phyloP scores from a whole-genome alignment of 495 filamentous ascomycete species.

The Hypoxylon cercidicola region DNA sequence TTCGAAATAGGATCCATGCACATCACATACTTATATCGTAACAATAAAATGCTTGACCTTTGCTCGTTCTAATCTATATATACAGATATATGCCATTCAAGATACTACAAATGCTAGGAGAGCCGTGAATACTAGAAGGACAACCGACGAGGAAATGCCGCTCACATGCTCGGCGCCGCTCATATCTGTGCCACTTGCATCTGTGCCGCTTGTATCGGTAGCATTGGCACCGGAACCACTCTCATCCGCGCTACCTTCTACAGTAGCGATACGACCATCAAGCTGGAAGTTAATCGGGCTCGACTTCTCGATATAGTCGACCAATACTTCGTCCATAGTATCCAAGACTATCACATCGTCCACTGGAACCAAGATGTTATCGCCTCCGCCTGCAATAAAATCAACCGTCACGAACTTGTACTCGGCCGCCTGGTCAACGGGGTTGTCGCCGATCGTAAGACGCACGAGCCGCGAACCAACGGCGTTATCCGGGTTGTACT shows the following conservation, averaged over 20 bases:
- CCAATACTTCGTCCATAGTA: constrained; percentile 63
- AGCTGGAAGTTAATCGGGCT: constrained; percentile 60
- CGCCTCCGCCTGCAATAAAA: constrained; percentile 65
- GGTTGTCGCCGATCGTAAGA: constrained; percentile 52
- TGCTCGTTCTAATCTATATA: background rate
- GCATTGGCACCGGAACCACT: background rate
- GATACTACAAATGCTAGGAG: constrained; percentile 6
- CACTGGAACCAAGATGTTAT: constrained; percentile 59
- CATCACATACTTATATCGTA: no score
- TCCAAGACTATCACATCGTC: constrained; percentile 55
- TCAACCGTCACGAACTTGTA: constrained; percentile 66
- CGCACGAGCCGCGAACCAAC: constrained; percentile 52
- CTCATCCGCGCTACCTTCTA: constrained; percentile 31
- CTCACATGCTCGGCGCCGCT: constrained; percentile 8
- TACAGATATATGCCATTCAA: background rate
- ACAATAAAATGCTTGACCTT: no score
- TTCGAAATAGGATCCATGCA: no score
- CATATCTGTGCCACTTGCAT: background rate
- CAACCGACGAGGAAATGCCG: constrained; percentile 2
- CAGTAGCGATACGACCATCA: constrained; percentile 59
- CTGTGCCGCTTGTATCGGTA: background rate
- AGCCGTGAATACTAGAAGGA: constrained; percentile 8
- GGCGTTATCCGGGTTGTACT: constrained; percentile 54
- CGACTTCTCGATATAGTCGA: constrained; percentile 53
- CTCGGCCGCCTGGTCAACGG: constrained; percentile 47